Evolutionary conservation across 2,329 filamentous ascomycete genomes (phyloP).

Genomic region (Aspergillus oerlinghausenensis): DNA sequence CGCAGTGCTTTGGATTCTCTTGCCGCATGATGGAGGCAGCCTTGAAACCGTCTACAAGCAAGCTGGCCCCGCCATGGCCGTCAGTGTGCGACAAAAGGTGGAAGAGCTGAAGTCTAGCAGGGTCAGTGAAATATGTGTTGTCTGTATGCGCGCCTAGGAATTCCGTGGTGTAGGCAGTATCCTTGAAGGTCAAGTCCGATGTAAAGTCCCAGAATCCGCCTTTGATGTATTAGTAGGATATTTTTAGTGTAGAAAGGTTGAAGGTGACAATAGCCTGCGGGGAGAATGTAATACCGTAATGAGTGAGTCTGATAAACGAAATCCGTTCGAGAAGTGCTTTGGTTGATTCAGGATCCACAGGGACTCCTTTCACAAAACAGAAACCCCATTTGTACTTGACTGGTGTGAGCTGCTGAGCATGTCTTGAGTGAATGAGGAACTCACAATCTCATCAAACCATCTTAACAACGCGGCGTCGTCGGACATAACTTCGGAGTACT

Average conservation of each 20-base stretch:
- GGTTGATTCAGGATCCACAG: constrained; percentile 65
- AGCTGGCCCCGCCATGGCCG: constrained; percentile 63
- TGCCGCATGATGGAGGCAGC: constrained; percentile 59
- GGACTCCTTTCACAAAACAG: constrained; percentile 68
- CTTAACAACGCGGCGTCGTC: constrained; percentile 53
- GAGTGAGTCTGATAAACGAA: constrained; percentile 80
- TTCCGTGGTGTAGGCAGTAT: constrained; percentile 86
- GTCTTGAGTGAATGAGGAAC: constrained; percentile 4
- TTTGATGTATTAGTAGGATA: constrained; percentile 4
- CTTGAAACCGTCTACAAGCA: constrained; percentile 82
- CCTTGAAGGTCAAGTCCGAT: constrained; percentile 78
- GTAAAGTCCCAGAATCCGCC: constrained; percentile 81
- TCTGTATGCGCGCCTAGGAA: constrained; percentile 84
- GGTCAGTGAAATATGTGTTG: constrained; percentile 92
- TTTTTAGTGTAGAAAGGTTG: neutral
- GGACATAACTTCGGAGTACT: constrained; percentile 58
- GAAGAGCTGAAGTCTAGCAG: constrained; percentile 85
- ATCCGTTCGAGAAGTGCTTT: constrained; percentile 73
- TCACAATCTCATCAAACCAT: constrained; percentile 59
- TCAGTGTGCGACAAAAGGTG: constrained; percentile 77
- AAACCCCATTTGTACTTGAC: constrained; percentile 65
- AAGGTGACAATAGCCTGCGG: neutral
- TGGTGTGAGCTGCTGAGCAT: constrained; percentile 5
- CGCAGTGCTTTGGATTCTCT: constrained; percentile 54
- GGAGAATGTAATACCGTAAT: constrained; percentile 65